phyloP scores from a whole-genome alignment of 2,329 filamentous ascomycete genomes.

The Didymella pinodella region DNA sequence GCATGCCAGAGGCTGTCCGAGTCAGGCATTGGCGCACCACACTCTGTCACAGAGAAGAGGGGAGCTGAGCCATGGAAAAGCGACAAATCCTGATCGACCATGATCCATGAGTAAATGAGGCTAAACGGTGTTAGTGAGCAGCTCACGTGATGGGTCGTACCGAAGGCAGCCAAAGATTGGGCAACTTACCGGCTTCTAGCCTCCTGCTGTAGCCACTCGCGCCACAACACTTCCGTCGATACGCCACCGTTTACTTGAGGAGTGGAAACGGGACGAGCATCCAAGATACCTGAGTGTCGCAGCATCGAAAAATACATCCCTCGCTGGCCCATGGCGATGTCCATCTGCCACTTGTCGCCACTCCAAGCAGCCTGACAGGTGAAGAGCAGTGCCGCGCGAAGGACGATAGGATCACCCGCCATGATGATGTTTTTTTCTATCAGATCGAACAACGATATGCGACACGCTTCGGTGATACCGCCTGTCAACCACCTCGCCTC shows the following conservation, averaged over 20 bases:
- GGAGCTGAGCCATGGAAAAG: constrained; percentile 52
- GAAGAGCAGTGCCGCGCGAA: constrained; percentile 72
- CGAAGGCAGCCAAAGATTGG: constrained; percentile 23
- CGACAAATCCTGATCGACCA: constrained; percentile 71
- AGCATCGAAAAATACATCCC: constrained; percentile 79
- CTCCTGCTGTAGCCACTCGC: constrained; percentile 71
- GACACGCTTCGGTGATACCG: constrained; percentile 73
- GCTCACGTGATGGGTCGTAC: constrained; percentile 32
- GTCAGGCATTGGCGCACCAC: constrained; percentile 70
- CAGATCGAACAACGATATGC: constrained; percentile 74
- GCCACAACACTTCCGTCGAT: constrained; percentile 64
- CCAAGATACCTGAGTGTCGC: constrained; percentile 72
- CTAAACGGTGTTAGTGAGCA: constrained; percentile 51
- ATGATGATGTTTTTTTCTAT: constrained; percentile 76
- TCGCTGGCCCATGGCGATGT: constrained; percentile 76
- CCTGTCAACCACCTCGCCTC: constrained; percentile 72
- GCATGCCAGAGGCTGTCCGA: constrained; percentile 70
- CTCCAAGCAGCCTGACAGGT: constrained; percentile 75
- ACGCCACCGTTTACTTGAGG: constrained; percentile 56
- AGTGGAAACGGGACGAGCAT: constrained; percentile 58
- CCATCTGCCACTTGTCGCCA: constrained; percentile 80
- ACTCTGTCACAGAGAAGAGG: constrained; percentile 70
- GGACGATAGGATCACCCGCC: constrained; percentile 69
- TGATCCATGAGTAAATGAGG: constrained; percentile 77
- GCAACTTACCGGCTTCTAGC: constrained; percentile 65